Conservation (phyloP, 768 basidiomycete genomes). For the Trametes elegans region DNA sequence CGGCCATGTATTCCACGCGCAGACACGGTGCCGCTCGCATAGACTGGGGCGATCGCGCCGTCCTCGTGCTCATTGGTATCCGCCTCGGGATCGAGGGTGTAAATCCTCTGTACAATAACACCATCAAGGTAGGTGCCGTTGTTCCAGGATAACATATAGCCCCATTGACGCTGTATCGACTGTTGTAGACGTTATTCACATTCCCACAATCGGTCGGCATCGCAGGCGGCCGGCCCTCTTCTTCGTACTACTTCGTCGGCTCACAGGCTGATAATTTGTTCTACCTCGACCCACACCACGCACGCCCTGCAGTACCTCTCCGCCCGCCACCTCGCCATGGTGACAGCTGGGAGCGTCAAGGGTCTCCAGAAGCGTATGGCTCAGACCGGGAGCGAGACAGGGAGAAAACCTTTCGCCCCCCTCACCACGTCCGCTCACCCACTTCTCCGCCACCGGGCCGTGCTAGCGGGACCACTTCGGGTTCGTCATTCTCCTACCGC, state of each 20-base stretch:
- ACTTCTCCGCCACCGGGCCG: conserved; percentile 28
- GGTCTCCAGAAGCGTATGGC: conserved; percentile 24
- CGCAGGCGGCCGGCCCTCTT: conserved; percentile 94
- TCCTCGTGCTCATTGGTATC: conserved; percentile 83
- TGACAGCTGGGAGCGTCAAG: conserved; percentile 20
- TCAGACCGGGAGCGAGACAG: conserved; percentile 24
- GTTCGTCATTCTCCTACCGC: conserved; percentile 49
- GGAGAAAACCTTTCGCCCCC: conserved; percentile 20
- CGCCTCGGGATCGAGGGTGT: conserved; percentile 90
- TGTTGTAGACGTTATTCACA: conserved; percentile 72
- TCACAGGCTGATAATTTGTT: conserved; percentile 85
- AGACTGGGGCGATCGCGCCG: conserved; percentile 79
- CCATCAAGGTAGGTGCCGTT: conserved; percentile 56
- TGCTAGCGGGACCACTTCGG: conserved; percentile 26
- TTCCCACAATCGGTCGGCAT: conserved; percentile 97
- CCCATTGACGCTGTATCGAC: not conserved
- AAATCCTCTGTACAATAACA: conserved; percentile 92
- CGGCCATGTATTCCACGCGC: conserved; percentile 20
- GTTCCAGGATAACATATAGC: not conserved
- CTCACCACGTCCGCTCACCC: conserved; percentile 26
- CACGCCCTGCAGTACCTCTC: conserved; percentile 73
- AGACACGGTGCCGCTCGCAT: conserved; percentile 18
- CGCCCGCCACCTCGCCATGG: conserved; percentile 43
- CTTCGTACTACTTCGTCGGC: conserved; percentile 97
- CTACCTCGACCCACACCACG: conserved; percentile 79